phyloP scores from a whole-genome alignment of 441 rosid species.

The Raphanus hybrid region DNA sequence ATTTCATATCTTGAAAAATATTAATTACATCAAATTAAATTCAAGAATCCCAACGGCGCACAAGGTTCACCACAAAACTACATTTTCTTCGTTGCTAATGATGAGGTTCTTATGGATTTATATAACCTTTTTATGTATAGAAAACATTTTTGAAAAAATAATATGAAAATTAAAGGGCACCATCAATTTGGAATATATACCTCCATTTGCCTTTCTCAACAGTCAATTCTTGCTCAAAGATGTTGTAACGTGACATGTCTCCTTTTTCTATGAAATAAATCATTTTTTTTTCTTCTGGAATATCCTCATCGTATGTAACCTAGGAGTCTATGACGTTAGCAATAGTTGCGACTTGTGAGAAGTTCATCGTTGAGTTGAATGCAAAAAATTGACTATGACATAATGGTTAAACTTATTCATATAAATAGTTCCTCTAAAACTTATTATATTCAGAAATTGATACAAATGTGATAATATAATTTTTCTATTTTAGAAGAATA shows the following conservation, averaged over 20 bases:
- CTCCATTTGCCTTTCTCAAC: conserved; percentile 41
- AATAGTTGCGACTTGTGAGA: conserved; percentile 17
- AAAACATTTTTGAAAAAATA: background rate
- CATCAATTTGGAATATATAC: conserved; percentile 70
- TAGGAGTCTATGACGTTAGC: conserved; percentile 41
- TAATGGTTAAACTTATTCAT: background rate
- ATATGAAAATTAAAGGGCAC: conserved; percentile 46
- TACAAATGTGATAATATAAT: background rate
- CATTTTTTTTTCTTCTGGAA: conserved; percentile 18
- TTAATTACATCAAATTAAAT: conserved; percentile 37
- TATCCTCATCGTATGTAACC: conserved; percentile 42
- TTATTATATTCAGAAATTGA: background rate
- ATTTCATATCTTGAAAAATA: conserved; percentile 19
- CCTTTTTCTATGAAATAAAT: conserved; percentile 1
- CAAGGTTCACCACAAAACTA: conserved; percentile 80
- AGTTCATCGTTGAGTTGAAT: conserved; percentile 14
- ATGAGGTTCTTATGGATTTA: conserved; percentile 55
- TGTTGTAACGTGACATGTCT: conserved; percentile 52
- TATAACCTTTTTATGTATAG: background rate
- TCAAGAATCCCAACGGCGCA: conserved; percentile 51
- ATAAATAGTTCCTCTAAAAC: background rate
- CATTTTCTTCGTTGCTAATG: conserved; percentile 63
- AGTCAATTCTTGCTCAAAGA: conserved; percentile 44
- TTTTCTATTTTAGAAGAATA: too few species aligned
- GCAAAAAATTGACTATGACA: background rate